Conservation (phyloP, 768 basidiomycete genomes). For the Suillus plorans region DNA sequence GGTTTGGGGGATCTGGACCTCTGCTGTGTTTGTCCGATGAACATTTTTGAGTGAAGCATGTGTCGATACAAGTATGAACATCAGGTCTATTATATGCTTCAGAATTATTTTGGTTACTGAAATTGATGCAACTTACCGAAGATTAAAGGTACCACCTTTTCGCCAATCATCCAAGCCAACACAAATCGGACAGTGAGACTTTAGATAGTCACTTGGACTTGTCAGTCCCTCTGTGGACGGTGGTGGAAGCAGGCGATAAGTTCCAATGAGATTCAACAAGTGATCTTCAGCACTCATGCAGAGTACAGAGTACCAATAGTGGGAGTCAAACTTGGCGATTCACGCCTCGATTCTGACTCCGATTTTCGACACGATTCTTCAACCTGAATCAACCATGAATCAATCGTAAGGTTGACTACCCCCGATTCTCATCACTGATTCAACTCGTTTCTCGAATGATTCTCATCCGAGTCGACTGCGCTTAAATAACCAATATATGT, state of each 20-base stretch:
- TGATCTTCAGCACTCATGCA: constrained; percentile 16
- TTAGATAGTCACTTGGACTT: constrained; percentile 13
- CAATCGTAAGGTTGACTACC: too few species aligned
- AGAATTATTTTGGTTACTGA: background rate
- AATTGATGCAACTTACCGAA: background rate
- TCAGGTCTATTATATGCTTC: background rate
- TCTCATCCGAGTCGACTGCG: too few species aligned
- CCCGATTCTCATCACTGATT: too few species aligned
- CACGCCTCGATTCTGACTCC: too few species aligned
- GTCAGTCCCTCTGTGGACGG: background rate
- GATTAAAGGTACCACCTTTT: background rate
- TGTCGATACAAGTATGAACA: constrained; percentile 27
- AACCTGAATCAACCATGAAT: too few species aligned
- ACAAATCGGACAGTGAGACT: constrained; percentile 24
- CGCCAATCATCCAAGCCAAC: constrained; percentile 16
- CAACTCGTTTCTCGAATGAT: too few species aligned
- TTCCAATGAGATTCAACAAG: constrained; percentile 19
- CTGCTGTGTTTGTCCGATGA: constrained; percentile 10
- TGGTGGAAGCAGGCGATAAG: background rate
- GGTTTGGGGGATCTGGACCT: constrained; percentile 13
- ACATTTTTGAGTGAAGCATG: constrained; percentile 34
- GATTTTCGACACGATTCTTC: too few species aligned
- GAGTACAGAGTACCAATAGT: constrained; percentile 19
- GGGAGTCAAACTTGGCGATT: too few species aligned
- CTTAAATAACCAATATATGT: too few species aligned